Conservation (phyloP, 371 early-diverging fungal genomes). For the Rhizopus microsporus region DNA sequence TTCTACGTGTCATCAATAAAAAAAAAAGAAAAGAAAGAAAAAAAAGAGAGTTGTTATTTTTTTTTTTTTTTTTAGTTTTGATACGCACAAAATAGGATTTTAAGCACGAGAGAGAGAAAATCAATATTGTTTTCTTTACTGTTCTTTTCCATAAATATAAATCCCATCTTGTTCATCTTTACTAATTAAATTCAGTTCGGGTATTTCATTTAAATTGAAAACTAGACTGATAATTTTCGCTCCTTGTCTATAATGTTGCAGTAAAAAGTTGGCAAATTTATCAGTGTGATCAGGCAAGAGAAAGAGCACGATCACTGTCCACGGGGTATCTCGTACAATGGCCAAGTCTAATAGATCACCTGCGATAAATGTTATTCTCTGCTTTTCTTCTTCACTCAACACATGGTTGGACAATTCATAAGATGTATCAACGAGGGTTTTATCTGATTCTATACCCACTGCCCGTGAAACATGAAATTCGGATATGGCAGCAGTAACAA, state of each 20-base stretch:
- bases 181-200: conserved; percentile 39
- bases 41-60: conserved; percentile 10
- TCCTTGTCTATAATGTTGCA: conserved; percentile 53
- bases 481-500: conserved; percentile 56
- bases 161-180: conserved; percentile 58
- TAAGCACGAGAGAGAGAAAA: conserved; percentile 10
- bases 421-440: conserved; percentile 47
- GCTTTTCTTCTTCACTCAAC: conserved; percentile 12
- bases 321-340: conserved; percentile 36
- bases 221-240: conserved; percentile 59
- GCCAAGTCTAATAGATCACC: conserved; percentile 50
- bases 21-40: conserved; percentile 13
- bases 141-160: conserved; percentile 41
- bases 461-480: conserved; percentile 50
- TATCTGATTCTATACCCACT: conserved; percentile 61
- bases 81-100: conserved; percentile 11
- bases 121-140: background rate
- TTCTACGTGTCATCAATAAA: conserved; percentile 34
- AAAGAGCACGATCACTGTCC: conserved; percentile 58
- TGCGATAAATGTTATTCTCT: conserved; percentile 38
- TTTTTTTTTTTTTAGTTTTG: conserved; percentile 1
- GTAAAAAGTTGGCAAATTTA: conserved; percentile 53
- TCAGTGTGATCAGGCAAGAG: conserved; percentile 62
- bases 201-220: conserved; percentile 60
- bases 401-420: conserved; percentile 39